phyloP scores from a whole-genome alignment of 768 basidiomycete genomes.

The Leccinum barrowsii region DNA sequence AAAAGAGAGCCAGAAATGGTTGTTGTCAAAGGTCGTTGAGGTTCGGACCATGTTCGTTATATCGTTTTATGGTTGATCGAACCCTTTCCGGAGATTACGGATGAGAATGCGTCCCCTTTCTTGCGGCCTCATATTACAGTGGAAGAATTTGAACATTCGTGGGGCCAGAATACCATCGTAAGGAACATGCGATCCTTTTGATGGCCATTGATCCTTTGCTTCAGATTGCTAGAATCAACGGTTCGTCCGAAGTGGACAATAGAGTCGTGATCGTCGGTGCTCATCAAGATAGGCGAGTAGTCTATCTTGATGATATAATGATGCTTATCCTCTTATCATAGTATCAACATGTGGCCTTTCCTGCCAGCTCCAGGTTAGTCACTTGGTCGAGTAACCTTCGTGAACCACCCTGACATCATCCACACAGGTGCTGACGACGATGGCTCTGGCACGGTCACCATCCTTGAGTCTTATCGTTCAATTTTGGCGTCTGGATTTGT shows the following conservation, averaged over 20 bases:
- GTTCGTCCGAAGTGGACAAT: conserved; percentile 58
- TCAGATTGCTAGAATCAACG: conserved; percentile 75
- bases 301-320: background rate
- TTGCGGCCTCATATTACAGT: conserved; percentile 58
- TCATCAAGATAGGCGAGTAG: conserved; percentile 72
- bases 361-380: conserved; percentile 66
- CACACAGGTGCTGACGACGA: conserved; percentile 40
- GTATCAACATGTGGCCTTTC: conserved; percentile 78
- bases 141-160: conserved; percentile 71
- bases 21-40: conserved; percentile 62
- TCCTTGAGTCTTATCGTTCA: conserved; percentile 42
- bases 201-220: conserved; percentile 1
- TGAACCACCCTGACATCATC: background rate
- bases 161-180: conserved; percentile 83
- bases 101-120: conserved; percentile 52
- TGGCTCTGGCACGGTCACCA: conserved; percentile 43
- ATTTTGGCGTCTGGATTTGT: conserved; percentile 40
- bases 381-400: background rate
- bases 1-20: conserved; percentile 73
- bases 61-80: conserved; percentile 2
- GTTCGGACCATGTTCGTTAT: conserved; percentile 32
- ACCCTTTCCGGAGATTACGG: conserved; percentile 50
- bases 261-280: conserved; percentile 69
- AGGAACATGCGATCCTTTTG: conserved; percentile 19
- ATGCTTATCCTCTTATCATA: conserved; percentile 20